Conservation (phyloP, 2,329 filamentous ascomycete species). For the Hypocrella siamensis region DNA sequence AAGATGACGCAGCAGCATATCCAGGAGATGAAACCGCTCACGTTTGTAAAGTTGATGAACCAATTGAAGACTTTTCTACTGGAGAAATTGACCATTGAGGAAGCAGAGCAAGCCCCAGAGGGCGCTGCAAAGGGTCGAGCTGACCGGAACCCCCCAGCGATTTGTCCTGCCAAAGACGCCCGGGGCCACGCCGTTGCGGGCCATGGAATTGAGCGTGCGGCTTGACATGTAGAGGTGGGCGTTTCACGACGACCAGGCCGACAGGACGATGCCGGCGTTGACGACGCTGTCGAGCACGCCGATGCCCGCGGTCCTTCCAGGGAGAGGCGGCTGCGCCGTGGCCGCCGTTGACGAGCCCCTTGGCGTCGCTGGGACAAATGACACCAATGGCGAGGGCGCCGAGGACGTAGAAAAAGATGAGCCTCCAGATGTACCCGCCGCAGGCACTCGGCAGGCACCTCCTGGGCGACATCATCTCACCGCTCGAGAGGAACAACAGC, state of each 20-base stretch:
- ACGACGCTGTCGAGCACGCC: slow-evolving; percentile 34
- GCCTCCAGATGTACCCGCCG: slow-evolving; percentile 58
- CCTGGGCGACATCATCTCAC: slow-evolving; percentile 50
- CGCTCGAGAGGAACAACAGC: slow-evolving; percentile 40
- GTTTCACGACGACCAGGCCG: slow-evolving; percentile 25
- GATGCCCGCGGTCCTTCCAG: slow-evolving; percentile 37
- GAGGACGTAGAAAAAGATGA: slow-evolving; percentile 58
- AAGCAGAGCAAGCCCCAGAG: neutral
- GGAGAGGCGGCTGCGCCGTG: slow-evolving; percentile 42
- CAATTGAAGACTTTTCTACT: slow-evolving; percentile 37
- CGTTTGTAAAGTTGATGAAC: slow-evolving; percentile 26
- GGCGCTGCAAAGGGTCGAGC: neutral
- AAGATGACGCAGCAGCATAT: slow-evolving; percentile 5
- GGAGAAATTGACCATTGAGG: slow-evolving; percentile 5
- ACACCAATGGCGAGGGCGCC: slow-evolving; percentile 39
- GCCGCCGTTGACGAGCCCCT: slow-evolving; percentile 32
- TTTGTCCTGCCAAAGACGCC: neutral
- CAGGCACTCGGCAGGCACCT: slow-evolving; percentile 51
- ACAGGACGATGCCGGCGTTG: slow-evolving; percentile 47
- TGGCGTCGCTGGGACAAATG: slow-evolving; percentile 29
- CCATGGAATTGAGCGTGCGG: slow-evolving; percentile 17
- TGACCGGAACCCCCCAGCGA: neutral
- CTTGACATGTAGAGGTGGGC: slow-evolving; percentile 31
- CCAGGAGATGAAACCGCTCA: slow-evolving; percentile 7
- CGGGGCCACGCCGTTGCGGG: neutral